phyloP scores from a whole-genome alignment of 331 rosid species.

The Malus hybrid region DNA sequence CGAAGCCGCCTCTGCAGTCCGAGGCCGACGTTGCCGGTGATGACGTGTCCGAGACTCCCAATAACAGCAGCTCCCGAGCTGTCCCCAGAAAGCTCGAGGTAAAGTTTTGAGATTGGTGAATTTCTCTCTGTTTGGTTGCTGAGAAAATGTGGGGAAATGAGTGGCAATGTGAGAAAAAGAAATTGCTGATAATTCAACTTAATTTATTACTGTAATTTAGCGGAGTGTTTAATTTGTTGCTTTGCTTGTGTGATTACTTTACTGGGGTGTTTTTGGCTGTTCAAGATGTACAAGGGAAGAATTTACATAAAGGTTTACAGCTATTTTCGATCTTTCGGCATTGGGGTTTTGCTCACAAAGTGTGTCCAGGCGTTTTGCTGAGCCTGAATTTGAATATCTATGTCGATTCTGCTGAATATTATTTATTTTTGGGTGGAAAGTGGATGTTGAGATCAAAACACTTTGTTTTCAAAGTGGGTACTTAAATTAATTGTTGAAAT shows the following conservation, averaged over 20 bases:
- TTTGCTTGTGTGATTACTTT: not conserved
- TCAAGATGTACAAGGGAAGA: not conserved
- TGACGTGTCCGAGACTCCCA: conserved; percentile 32
- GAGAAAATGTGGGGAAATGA: not conserved
- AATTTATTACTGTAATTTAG: no score
- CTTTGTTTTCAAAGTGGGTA: not conserved
- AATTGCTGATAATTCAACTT: not conserved
- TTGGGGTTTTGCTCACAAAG: not conserved
- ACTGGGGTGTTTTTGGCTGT: not conserved
- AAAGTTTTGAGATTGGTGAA: not conserved
- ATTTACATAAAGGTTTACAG: not conserved
- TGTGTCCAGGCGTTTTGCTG: not conserved
- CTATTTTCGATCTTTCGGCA: not conserved
- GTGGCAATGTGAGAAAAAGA: no score
- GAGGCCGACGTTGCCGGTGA: conserved; percentile 23
- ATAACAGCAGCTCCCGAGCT: conserved; percentile 27
- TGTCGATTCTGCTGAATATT: not conserved
- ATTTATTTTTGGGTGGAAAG: not conserved
- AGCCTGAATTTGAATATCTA: not conserved
- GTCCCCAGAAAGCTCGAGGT: conserved; percentile 38
- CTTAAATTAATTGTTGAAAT: not conserved
- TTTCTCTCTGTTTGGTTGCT: not conserved
- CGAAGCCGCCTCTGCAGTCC: conserved; percentile 43
- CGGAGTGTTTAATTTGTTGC: not conserved
- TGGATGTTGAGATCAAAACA: not conserved